These are phyloP conservation scores for Hypoxylon sp. DNA, from an alignment of 2,329 filamentous ascomycete species.

Conservation along the genomic window DNA sequence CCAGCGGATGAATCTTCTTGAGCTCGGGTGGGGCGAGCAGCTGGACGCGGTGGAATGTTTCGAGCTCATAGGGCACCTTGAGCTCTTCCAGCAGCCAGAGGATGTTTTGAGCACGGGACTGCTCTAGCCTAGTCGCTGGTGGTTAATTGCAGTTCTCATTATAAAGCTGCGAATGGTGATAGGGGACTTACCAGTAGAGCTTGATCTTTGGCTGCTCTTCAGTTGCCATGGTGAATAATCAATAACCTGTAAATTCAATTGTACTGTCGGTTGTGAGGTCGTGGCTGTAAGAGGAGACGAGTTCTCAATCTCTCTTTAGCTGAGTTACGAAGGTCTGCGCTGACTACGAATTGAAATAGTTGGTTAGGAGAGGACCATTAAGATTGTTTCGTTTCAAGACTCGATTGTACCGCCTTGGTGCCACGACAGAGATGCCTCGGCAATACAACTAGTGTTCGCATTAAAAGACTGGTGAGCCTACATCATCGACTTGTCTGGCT, in stretches of 20 bases:
- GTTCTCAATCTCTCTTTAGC: too few relatives aligned
- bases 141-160: slow-evolving; percentile 10
- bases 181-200: slow-evolving; percentile 65
- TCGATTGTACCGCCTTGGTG: neutral
- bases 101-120: slow-evolving; percentile 83
- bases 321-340: too few relatives aligned
- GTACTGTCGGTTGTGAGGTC: neutral
- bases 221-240: slow-evolving; percentile 36
- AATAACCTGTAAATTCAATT: neutral
- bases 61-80: slow-evolving; percentile 78
- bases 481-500: slow-evolving; percentile 19
- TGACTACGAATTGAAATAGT: too few relatives aligned
- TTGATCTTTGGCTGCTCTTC: slow-evolving; percentile 61
- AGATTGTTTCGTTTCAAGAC: neutral
- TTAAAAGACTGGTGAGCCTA: slow-evolving; percentile 11
- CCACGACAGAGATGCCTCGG: slow-evolving; percentile 27
- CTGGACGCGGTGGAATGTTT: slow-evolving; percentile 75
- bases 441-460: slow-evolving; percentile 1
- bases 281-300: too few relatives aligned
- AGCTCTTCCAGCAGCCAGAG: slow-evolving; percentile 89
- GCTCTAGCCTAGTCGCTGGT: slow-evolving; percentile 72
- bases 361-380: too few relatives aligned
- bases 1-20: slow-evolving; percentile 80
- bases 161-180: neutral
- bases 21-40: slow-evolving; percentile 78